phyloP scores from a whole-genome alignment of 2,329 filamentous ascomycete species.

The Pyrenochaeta sp. region DNA sequence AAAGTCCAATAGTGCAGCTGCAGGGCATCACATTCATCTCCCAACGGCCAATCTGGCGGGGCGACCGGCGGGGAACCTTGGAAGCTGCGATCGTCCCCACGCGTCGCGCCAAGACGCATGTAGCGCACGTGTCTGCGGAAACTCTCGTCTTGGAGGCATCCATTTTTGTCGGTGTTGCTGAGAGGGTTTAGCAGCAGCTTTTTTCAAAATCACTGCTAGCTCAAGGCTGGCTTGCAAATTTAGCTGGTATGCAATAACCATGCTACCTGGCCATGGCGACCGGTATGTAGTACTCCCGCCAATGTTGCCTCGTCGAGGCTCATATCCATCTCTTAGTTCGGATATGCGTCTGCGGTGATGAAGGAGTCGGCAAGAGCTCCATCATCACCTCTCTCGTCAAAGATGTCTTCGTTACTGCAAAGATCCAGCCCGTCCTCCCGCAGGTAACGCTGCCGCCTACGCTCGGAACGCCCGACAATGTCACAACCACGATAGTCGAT shows the following conservation, averaged over 20 bases:
- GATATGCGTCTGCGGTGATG: constrained; percentile 95
- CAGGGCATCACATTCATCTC: background rate
- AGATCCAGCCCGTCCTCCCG: constrained; percentile 93
- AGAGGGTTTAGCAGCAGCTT: background rate
- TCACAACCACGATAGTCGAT: constrained; percentile 96
- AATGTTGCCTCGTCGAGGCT: background rate
- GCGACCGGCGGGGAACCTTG: background rate
- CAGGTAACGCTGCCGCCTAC: constrained; percentile 94
- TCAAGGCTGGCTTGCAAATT: background rate
- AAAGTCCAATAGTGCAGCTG: background rate
- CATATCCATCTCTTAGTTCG: constrained; percentile 66
- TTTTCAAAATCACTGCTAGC: background rate
- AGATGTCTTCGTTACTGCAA: constrained; percentile 93
- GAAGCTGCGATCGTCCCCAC: constrained; percentile 1
- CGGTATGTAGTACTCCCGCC: constrained; percentile 28
- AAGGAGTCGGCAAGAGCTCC: constrained; percentile 65
- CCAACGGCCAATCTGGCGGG: constrained; percentile 2
- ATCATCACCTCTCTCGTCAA: constrained; percentile 95
- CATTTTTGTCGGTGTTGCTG: background rate
- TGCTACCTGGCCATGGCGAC: constrained; percentile 36
- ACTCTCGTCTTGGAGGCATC: background rate
- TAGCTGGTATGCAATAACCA: constrained; percentile 21
- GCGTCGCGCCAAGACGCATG: background rate
- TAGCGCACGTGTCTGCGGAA: background rate
- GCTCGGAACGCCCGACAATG: constrained; percentile 92